Conservation (phyloP, 2,329 filamentous ascomycete species). For the Diaporthe sp. region DNA sequence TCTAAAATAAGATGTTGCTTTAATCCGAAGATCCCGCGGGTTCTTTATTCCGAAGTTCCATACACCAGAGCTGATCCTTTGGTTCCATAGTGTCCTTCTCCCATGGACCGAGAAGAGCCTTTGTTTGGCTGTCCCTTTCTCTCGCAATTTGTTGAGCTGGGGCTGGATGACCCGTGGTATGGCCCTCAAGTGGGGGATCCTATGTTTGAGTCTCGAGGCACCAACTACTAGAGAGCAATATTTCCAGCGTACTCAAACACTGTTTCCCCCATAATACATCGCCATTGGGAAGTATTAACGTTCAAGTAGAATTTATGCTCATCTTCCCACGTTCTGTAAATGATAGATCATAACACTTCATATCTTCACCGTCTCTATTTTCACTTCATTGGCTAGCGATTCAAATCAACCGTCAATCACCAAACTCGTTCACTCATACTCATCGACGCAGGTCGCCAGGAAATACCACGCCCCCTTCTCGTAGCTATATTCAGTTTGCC, state of each 20-base stretch:
- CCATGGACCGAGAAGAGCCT: not conserved
- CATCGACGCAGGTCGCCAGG: not conserved
- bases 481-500: accelerated
- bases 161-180: too few species aligned
- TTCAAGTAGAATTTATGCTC: not conserved
- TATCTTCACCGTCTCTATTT: too few species aligned
- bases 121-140: not conserved
- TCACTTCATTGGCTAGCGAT: not conserved
- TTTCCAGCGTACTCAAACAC: not conserved
- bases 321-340: not conserved
- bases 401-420: not conserved
- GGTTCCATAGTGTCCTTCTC: not conserved
- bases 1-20: not conserved
- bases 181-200: not conserved
- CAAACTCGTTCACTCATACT: not conserved
- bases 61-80: not conserved
- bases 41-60: not conserved
- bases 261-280: not conserved
- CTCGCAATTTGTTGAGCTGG: not conserved
- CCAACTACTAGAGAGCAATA: not conserved
- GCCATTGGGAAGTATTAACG: not conserved
- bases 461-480: not conserved
- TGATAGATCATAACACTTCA: not conserved
- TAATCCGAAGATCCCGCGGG: not conserved
- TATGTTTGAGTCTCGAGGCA: too few species aligned